phyloP scores from a whole-genome alignment of 306 rosid genomes.

The Hippophae tibetana region DNA sequence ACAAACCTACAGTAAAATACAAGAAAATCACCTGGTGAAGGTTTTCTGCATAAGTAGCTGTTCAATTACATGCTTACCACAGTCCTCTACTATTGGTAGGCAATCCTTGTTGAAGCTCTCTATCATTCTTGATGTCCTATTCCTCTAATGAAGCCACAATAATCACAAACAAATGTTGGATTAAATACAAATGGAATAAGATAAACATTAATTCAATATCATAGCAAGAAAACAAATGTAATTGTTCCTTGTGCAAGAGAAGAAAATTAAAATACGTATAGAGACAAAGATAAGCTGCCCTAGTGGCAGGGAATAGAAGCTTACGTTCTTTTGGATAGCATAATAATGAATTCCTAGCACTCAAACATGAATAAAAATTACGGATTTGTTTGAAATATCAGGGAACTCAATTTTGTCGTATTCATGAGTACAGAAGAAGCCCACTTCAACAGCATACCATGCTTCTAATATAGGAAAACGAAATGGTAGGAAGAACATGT shows the following conservation, averaged over 20 bases:
- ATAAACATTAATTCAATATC: not conserved
- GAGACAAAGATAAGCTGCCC: too few species aligned
- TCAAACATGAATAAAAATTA: too few species aligned
- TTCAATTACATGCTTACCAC: conserved; percentile 51
- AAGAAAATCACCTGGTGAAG: conserved; percentile 58
- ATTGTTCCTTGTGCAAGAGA: too few species aligned
- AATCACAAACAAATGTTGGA: not conserved
- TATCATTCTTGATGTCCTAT: conserved; percentile 27
- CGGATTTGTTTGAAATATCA: too few species aligned
- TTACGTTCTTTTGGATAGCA: too few species aligned
- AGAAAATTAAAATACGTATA: too few species aligned
- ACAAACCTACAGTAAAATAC: too few species aligned
- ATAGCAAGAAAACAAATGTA: too few species aligned
- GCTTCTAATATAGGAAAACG: not conserved
- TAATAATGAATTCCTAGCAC: too few species aligned
- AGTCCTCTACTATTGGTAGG: conserved; percentile 26
- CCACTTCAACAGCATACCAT: not conserved
- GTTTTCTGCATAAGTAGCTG: conserved; percentile 65
- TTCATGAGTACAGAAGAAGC: not conserved
- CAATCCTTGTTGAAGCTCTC: conserved; percentile 27
- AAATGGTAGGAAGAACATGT: conserved; percentile 5
- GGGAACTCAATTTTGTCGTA: too few species aligned
- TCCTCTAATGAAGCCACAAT: conserved; percentile 26
- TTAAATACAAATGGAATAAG: not conserved
- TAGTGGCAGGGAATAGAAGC: too few species aligned